phyloP scores from a whole-genome alignment of 164 flowering plant species.

The Tetracentron sinense region DNA sequence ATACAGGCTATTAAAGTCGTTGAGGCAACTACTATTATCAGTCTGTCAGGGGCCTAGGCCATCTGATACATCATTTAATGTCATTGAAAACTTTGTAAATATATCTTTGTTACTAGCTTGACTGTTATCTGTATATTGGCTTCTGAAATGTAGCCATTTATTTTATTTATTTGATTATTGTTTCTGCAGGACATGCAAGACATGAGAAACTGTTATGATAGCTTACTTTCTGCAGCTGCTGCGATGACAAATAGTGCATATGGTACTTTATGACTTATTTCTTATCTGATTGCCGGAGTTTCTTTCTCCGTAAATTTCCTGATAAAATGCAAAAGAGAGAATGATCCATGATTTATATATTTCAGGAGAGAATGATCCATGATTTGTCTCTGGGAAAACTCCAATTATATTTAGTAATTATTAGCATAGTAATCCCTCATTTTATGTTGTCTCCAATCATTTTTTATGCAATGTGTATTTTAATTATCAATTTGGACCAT shows the following conservation, averaged over 20 bases:
- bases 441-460: neutral
- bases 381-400: neutral
- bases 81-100: neutral
- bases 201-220: slow-evolving; percentile 59
- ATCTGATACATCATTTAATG: too few relatives aligned
- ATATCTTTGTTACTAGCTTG: neutral
- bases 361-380: neutral
- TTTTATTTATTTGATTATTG: neutral
- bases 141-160: neutral
- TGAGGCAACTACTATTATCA: too few relatives aligned
- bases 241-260: slow-evolving; percentile 54
- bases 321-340: too few relatives aligned
- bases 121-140: neutral
- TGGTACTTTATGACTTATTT: slow-evolving; percentile 27
- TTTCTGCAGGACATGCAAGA: slow-evolving; percentile 49
- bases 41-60: too few relatives aligned
- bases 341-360: too few relatives aligned
- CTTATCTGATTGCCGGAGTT: neutral
- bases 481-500: too few relatives aligned
- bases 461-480: too few relatives aligned
- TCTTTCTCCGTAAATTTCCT: neutral
- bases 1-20: too few relatives aligned
- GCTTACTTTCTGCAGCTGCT: slow-evolving; percentile 60
- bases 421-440: neutral
- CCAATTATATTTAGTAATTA: too few relatives aligned